These are phyloP conservation scores for Polytrichum commune DNA, from an alignment of 225 moss, liverwort and hornwort species.

Conservation along the genomic window DNA sequence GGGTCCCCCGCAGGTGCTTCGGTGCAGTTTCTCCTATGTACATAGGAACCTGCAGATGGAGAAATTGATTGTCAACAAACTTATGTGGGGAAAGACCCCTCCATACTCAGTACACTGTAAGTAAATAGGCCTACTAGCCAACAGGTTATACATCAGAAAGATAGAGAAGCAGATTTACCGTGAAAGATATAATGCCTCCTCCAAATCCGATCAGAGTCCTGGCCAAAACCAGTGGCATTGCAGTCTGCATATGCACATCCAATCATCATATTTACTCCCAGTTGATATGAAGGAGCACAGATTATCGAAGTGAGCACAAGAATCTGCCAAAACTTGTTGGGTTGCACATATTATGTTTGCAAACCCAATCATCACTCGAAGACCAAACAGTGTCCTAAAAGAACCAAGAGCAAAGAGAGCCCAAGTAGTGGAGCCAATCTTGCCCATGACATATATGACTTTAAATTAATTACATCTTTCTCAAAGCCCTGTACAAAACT, in stretches of 20 bases:
- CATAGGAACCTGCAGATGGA: slow-evolving; percentile 53
- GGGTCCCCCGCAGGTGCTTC: slow-evolving; percentile 68
- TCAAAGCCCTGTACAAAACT: no score
- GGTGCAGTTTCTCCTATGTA: slow-evolving; percentile 76
- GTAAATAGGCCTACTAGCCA: no score
- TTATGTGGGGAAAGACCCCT: no score
- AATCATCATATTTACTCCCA: not conserved
- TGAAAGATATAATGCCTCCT: slow-evolving; percentile 73
- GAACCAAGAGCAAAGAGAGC: no score
- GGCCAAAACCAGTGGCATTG: slow-evolving; percentile 50
- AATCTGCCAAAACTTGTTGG: not conserved
- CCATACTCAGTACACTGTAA: no score
- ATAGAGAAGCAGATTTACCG: slow-evolving; percentile 33
- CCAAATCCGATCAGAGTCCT: slow-evolving; percentile 66
- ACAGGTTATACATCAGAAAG: no score
- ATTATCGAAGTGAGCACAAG: not conserved
- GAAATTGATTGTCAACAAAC: not conserved
- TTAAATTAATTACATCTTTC: no score
- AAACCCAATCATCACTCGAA: no score
- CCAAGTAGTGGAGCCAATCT: no score
- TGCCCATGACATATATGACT: no score
- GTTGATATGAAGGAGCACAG: not conserved
- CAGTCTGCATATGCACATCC: slow-evolving; percentile 45
- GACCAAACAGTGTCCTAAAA: no score
- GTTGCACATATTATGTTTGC: no score